phyloP scores from a whole-genome alignment of 345 rosid species.

The Gossypium australe region DNA sequence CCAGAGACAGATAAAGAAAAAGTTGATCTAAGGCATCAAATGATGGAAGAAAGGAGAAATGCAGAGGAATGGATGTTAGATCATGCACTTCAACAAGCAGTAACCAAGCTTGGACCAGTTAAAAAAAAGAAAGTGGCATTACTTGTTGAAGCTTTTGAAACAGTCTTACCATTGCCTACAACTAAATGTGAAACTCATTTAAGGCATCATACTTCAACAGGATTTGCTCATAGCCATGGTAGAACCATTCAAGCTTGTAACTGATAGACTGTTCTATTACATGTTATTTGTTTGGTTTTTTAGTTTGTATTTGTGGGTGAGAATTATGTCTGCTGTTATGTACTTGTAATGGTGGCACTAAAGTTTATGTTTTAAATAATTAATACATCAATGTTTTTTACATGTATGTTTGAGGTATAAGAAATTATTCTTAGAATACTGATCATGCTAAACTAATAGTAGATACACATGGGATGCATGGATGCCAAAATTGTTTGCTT shows the following conservation, averaged over 20 bases:
- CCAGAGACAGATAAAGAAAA: constrained; percentile 58
- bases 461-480: background rate
- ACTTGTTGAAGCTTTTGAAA: constrained; percentile 92
- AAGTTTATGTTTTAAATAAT: background rate
- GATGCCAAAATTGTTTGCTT: background rate
- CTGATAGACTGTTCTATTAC: constrained; percentile 21
- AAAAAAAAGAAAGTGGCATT: constrained; percentile 81
- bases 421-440: too few relatives aligned
- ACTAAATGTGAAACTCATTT: constrained; percentile 33
- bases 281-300: background rate
- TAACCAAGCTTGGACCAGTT: constrained; percentile 70
- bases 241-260: constrained; percentile 69
- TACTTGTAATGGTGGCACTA: background rate
- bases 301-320: background rate
- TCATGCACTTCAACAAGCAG: constrained; percentile 67
- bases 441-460: background rate
- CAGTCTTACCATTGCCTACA: constrained; percentile 42
- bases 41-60: constrained; percentile 60
- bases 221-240: constrained; percentile 40
- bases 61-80: constrained; percentile 97
- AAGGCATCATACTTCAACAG: constrained; percentile 33
- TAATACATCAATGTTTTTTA: background rate
- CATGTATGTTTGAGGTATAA: background rate
- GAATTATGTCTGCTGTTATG: background rate
- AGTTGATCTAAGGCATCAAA: constrained; percentile 76